Base-by-base conservation (phyloP, 1,284 basidiomycete genomes). In the Sporisorium exsertum region DNA sequence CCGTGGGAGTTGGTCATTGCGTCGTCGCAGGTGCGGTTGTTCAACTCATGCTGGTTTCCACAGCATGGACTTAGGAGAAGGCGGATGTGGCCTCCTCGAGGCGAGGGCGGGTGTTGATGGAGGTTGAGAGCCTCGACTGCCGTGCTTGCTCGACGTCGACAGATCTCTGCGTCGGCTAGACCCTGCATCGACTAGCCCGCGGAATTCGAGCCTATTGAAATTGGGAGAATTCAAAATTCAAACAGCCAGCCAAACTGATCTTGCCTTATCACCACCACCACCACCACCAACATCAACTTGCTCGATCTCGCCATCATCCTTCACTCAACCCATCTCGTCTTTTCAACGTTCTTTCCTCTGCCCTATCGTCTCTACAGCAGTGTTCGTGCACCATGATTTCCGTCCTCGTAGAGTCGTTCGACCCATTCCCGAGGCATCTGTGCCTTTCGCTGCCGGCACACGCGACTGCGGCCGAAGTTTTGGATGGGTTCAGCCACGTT, bases 1-100 rank as follows among this genome's bases (percentile, higher is more conserved):
- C 79, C 78, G 33, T 77, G 69, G 9, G 74, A 72, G 57, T 77
- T 77, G 62, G 74, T 77, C 74, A 72, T 76, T 13, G 47, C 33
- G 52, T 50, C 20, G 40, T 13, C 24, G 33, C 16, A 24, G n/a
- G 5, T 2, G 37, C 3, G 20, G 37, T 16, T 15, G 20, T 7
- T 13, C 9, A 9, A 1, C n/a, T 35, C 22, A 40, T 51, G 50
- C 37, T 32, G 8, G 1, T 4, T 16, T 12, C 12, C 26, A 13
- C 13, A 24, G 32, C 9, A 16, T n/a, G 16, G 9, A 13, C 10
- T 32, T 32, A 10, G 5, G 5, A 27, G 20, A 9, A 45, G 43
- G 37, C 37, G 37, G 8, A 8, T n/a, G 37, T 29, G 49, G n/a
- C 9, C 29, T n/a, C 29, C 27, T 32, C 10, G 27, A 50, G 49